Percentiles rank a stretch among this genome's conserved stretches.
Evolutionary conservation across 345 rosid genomes (phyloP).

Genomic region (Syzygium grande): DNA sequence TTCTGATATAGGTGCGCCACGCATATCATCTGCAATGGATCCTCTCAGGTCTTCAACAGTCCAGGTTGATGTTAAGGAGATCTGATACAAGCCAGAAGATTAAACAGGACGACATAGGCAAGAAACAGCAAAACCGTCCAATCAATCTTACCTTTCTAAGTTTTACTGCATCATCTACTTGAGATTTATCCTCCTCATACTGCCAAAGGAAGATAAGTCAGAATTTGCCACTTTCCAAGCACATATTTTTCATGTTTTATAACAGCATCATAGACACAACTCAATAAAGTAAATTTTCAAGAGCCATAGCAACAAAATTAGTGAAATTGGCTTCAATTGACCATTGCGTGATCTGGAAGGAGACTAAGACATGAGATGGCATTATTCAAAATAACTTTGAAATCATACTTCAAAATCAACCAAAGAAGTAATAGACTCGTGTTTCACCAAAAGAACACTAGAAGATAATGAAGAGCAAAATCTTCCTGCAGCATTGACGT

Average conservation of each 20-base stretch:
- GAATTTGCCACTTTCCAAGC: not conserved
- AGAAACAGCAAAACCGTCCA: not conserved
- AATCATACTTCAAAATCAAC: not conserved
- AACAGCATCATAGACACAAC: not conserved
- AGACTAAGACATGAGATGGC: not conserved
- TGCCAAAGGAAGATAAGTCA: conserved; percentile 25
- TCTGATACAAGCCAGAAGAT: conserved; percentile 31
- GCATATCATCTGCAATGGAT: conserved; percentile 43
- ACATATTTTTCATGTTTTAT: not conserved
- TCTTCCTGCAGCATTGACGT: not conserved
- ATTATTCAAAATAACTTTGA: not conserved
- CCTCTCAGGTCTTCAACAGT: conserved; percentile 69
- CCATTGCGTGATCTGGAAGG: not conserved
- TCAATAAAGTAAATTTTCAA: not conserved
- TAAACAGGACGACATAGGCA: not conserved
- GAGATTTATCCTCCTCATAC: conserved; percentile 73
- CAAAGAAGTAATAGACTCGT: not conserved
- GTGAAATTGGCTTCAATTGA: not conserved
- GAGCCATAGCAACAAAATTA: not conserved
- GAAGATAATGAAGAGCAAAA: not conserved
- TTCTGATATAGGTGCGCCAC: conserved; percentile 47
- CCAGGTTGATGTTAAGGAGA: conserved; percentile 50
- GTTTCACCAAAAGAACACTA: not conserved
- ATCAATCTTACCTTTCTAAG: conserved; percentile 51
- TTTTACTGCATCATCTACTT: conserved; percentile 69